Evolutionary conservation across 129 eudicot species (phyloP).

Genomic region (Gnaphalium uliginosum): DNA sequence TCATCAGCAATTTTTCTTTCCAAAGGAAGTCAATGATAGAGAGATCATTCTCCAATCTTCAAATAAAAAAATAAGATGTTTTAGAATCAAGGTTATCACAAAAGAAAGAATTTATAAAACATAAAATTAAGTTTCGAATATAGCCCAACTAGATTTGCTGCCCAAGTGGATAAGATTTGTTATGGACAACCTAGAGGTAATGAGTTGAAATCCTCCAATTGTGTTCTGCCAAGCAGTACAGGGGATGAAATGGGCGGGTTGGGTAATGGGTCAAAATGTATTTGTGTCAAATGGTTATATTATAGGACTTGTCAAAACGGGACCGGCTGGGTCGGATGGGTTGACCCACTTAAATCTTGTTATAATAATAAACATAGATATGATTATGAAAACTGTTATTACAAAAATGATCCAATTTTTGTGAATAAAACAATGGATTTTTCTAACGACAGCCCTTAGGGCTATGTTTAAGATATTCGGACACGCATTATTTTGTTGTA

Average conservation of each 20-base stretch:
- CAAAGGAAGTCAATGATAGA: conserved; percentile 46
- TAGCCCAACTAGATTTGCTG: too few species aligned
- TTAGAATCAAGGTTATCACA: conserved; percentile 6
- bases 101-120: background rate
- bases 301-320: background rate
- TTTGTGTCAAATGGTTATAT: background rate
- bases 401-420: background rate
- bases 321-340: background rate
- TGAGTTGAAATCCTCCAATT: background rate
- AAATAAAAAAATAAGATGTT: conserved; percentile 5
- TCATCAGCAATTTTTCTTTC: conserved; percentile 42
- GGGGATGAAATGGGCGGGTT: background rate
- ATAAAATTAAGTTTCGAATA: background rate
- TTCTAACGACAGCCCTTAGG: too few species aligned
- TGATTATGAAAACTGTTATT: background rate
- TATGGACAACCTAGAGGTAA: background rate
- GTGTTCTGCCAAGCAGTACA: background rate
- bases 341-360: background rate
- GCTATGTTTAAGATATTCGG: too few species aligned
- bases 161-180: too few species aligned
- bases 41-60: conserved; percentile 36
- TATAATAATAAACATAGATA: background rate
- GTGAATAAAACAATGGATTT: background rate
- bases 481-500: too few species aligned
- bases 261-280: background rate